Evolutionary conservation across 768 basidiomycete genomes (phyloP).

Genomic region (Suillus discolor): DNA sequence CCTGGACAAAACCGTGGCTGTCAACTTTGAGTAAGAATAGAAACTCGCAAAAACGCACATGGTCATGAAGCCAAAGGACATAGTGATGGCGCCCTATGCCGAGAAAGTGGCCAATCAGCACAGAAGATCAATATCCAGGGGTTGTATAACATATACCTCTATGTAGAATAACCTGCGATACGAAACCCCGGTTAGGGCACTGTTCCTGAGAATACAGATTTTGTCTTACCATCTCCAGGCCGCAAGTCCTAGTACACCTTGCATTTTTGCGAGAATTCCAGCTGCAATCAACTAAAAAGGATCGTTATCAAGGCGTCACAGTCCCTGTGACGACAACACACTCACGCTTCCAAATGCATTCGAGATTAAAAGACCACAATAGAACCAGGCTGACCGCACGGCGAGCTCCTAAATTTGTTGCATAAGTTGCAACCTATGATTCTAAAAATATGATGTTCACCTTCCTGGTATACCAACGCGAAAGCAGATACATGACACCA

Average conservation of each 20-base stretch:
- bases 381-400: conserved; percentile 62
- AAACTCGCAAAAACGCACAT: conserved; percentile 38
- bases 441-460: background rate
- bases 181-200: background rate
- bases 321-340: background rate
- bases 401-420: conserved; percentile 54
- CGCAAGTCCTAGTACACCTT: conserved; percentile 63
- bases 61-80: conserved; percentile 54
- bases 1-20: conserved; percentile 31
- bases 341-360: conserved; percentile 69
- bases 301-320: background rate
- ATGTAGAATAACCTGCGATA: conserved; percentile 65
- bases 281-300: conserved; percentile 62
- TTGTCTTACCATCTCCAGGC: conserved; percentile 67
- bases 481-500: conserved; percentile 49
- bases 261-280: conserved; percentile 71
- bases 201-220: background rate
- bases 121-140: background rate
- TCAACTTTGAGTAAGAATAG: background rate
- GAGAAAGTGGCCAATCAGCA: background rate
- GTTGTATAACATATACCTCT: conserved; percentile 43
- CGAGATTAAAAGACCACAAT: conserved; percentile 59
- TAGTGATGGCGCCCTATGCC: conserved; percentile 61
- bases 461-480: conserved; percentile 58
- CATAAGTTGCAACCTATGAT: background rate